Percentiles rank a stretch among this genome's conserved stretches.
Conservation (phyloP, 257 asterid genomes). For the Solanum virginianum region DNA sequence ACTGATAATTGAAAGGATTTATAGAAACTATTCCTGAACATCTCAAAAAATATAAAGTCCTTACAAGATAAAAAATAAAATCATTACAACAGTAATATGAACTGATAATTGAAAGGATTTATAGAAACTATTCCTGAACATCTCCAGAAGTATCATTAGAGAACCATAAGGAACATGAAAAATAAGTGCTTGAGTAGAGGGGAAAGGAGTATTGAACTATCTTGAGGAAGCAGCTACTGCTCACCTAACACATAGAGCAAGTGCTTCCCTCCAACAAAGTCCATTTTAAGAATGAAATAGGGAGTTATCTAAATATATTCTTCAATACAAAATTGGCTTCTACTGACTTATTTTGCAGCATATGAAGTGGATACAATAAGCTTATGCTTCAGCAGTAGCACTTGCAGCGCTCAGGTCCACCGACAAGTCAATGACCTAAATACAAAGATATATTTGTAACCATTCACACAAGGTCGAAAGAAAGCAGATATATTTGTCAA, state of each 20-base stretch:
- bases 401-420: slow-evolving; percentile 96
- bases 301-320: neutral
- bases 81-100: neutral
- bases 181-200: neutral
- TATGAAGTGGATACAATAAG: slow-evolving; percentile 2
- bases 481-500: neutral
- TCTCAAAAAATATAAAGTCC: too few species aligned
- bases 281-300: neutral
- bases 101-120: neutral
- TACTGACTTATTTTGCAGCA: neutral
- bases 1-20: neutral
- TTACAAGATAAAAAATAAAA: neutral
- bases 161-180: neutral
- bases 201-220: neutral
- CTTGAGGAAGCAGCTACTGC: neutral
- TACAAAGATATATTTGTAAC: neutral
- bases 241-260: neutral
- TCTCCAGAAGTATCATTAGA: neutral
- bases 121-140: neutral
- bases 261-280: neutral
- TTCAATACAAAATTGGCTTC: neutral
- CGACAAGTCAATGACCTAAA: slow-evolving; percentile 71
- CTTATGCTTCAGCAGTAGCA: slow-evolving; percentile 56
- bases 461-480: neutral
- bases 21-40: neutral